phyloP scores from a whole-genome alignment of 1,284 basidiomycete species.

The Caloboletus firmus region DNA sequence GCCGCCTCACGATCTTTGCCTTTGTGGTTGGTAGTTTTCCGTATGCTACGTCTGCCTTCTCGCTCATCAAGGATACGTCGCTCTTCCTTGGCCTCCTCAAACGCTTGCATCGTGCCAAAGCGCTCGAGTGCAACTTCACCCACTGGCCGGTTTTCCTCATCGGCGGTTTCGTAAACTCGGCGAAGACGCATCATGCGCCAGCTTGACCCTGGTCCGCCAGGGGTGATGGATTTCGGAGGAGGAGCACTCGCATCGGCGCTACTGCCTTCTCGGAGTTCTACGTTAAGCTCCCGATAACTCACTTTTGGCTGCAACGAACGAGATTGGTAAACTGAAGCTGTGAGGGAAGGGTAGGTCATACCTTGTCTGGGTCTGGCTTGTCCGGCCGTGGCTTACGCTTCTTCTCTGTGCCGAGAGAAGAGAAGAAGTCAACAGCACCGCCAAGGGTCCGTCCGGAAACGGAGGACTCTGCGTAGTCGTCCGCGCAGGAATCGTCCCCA shows the following conservation, averaged over 20 bases:
- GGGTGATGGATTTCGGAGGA: slow-evolving; percentile 54
- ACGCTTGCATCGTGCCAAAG: slow-evolving; percentile 83
- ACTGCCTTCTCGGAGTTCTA: slow-evolving; percentile 60
- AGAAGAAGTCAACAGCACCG: slow-evolving; percentile 81
- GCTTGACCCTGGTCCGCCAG: slow-evolving; percentile 88
- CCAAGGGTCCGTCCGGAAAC: slow-evolving; percentile 46
- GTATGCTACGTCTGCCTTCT: slow-evolving; percentile 50
- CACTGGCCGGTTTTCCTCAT: slow-evolving; percentile 75
- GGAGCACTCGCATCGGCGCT: slow-evolving; percentile 56
- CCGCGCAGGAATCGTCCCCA: slow-evolving; percentile 57
- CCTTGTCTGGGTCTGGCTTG: slow-evolving; percentile 72
- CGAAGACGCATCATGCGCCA: slow-evolving; percentile 99
- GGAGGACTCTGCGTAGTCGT: slow-evolving; percentile 68
- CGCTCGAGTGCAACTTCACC: slow-evolving; percentile 88
- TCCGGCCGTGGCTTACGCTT: slow-evolving; percentile 66
- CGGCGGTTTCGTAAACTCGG: slow-evolving; percentile 84
- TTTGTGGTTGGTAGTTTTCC: slow-evolving; percentile 36
- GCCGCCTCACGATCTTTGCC: slow-evolving; percentile 38
- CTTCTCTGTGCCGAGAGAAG: slow-evolving; percentile 73
- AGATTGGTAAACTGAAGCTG: background rate
- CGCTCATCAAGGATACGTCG: slow-evolving; percentile 82
- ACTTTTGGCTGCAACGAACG: slow-evolving; percentile 49
- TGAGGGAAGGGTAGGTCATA: slow-evolving; percentile 29
- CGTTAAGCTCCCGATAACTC: slow-evolving; percentile 80
- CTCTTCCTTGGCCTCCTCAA: slow-evolving; percentile 87